Evolutionary conservation across 768 basidiomycete genomes (phyloP), one percentile per base, ranked within the genome.

Genomic region (Antrodiella citrinella): DNA sequence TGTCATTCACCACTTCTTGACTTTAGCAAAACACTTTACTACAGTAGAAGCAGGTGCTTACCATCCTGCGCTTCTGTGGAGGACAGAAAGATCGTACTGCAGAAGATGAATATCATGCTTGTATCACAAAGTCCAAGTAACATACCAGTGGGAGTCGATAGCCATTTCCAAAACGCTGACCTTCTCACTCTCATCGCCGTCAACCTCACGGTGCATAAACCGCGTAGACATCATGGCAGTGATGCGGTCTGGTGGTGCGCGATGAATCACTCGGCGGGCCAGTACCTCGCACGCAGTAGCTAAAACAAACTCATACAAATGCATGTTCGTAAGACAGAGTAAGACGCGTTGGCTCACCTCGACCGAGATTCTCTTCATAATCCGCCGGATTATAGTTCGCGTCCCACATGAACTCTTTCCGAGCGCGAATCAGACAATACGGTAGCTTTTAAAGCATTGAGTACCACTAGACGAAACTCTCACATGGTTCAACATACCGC

Each of bases 91-190:
- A 89, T 86, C 4, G 81, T 76, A 56, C 89, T 91, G 47, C 4
- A 49, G 13, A 20, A 20, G 18, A 26, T 46, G 42, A 48, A 44
- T 49, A 10, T 54, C 40, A 22, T 42, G 9, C 20, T n/a, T n/a
- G n/a, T n/a, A n/a, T n/a, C n/a, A n/a, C 40, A 39, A 7, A 52
- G 3, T 45, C 35, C 1, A 24, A 11, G 3, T 48, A 19, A 48
- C 61, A 35, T 59, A 91, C 90, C 91, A 91, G 58, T 91, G 81
- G 48, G 89, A 80, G 65, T 97, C 94, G 53, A 95, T 89, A n/a
- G 94, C 92, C 64, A 84, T 70, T 64, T 97, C 94, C 40, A 96
- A 70, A 5, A 86, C 84, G 58, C 86, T 91, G 3, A 80, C 71
- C 57, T 82, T 76, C 40, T 82, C 84, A 52, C 86, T 89, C 43